These are phyloP conservation scores for Ustilago bromivora DNA, from an alignment of 1,284 basidiomycete genomes.

Conservation along the genomic window DNA sequence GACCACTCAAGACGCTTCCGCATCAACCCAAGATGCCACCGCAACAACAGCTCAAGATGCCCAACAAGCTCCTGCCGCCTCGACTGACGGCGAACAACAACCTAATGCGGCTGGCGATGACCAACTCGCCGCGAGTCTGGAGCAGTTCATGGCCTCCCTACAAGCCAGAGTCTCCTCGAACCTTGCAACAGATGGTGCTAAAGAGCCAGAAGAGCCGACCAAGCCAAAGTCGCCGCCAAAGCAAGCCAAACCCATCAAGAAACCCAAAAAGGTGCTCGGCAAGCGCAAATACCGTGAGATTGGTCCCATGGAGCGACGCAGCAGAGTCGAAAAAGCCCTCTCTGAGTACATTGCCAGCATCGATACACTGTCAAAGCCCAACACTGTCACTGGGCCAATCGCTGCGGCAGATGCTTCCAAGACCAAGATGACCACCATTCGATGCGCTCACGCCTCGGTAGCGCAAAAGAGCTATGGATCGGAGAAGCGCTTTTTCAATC, in stretches of 20 bases:
- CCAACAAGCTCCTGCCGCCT: not conserved
- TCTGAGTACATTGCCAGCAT: conserved; percentile 48
- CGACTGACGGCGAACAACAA: conserved; percentile 3
- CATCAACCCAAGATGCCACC: not conserved
- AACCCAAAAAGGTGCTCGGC: conserved; percentile 42
- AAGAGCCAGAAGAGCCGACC: conserved; percentile 10
- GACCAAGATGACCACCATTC: conserved; percentile 77
- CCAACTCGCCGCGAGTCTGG: conserved; percentile 51
- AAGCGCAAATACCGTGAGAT: conserved; percentile 55
- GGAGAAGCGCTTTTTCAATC: conserved; percentile 90
- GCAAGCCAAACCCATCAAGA: conserved; percentile 32
- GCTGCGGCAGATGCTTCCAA: conserved; percentile 23
- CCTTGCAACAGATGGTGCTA: conserved; percentile 21
- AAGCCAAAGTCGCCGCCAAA: conserved; percentile 34
- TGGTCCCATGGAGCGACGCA: conserved; percentile 43
- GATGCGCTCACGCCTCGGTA: conserved; percentile 86
- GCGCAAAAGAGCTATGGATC: conserved; percentile 92
- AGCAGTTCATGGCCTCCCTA: conserved; percentile 60
- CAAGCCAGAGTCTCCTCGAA: conserved; percentile 29
- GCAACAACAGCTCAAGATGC: not conserved
- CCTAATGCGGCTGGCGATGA: conserved; percentile 31
- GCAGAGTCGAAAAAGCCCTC: conserved; percentile 42
- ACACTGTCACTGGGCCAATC: conserved; percentile 47
- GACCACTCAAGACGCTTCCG: not conserved
- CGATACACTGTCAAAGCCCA: conserved; percentile 39